These are phyloP conservation scores for Camellia sinensis DNA, from an alignment of 148 eudicot species.

Conservation along the genomic window DNA sequence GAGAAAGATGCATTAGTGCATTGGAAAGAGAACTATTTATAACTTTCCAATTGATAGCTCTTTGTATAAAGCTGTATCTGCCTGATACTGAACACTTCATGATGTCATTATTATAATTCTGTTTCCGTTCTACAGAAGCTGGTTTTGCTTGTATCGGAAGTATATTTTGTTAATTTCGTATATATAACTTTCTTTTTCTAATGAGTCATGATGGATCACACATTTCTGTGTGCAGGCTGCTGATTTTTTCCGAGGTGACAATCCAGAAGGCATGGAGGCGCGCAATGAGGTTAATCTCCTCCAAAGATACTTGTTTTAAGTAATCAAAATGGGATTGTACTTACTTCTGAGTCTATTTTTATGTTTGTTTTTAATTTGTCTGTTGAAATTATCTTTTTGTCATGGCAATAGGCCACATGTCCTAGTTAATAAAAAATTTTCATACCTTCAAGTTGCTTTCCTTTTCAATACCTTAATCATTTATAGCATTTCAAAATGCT, in stretches of 20 bases:
- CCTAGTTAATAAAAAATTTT: background rate
- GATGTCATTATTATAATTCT: background rate
- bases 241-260: slow-evolving; percentile 94
- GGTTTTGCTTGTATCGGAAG: background rate
- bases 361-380: background rate
- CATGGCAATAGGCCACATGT: background rate
- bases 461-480: background rate
- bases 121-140: background rate
- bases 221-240: slow-evolving; percentile 58
- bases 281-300: slow-evolving; percentile 80
- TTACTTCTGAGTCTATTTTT: background rate
- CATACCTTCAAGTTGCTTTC: background rate
- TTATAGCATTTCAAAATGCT: background rate
- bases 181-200: background rate
- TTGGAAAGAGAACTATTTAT: background rate
- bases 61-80: slow-evolving; percentile 7
- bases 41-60: background rate
- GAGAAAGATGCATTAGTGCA: background rate
- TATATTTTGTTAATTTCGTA: background rate
- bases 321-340: background rate
- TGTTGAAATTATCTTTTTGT: slow-evolving; percentile 8
- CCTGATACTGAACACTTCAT: background rate
- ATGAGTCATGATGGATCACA: slow-evolving; percentile 11
- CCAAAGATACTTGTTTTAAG: background rate
- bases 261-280: slow-evolving; percentile 97